phyloP scores from a whole-genome alignment of 768 basidiomycete species.

The Lanmaoa pseudosensibilis region DNA sequence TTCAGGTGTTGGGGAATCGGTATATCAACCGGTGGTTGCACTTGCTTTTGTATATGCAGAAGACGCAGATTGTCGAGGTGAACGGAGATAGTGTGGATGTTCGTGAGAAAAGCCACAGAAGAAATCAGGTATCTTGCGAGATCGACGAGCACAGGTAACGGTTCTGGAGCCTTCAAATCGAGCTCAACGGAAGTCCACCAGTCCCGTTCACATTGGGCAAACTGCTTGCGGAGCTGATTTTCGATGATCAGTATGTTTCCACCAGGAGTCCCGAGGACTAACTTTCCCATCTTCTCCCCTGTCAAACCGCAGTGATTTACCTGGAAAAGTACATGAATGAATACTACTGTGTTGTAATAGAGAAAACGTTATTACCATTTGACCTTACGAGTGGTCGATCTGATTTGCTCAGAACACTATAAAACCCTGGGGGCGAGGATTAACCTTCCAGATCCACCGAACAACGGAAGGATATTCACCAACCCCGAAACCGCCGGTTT shows the following conservation, averaged over 20 bases:
- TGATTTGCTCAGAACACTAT: conserved; percentile 16
- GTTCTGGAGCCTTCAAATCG: conserved; percentile 3
- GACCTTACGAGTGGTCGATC: conserved; percentile 12
- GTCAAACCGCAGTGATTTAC: no score
- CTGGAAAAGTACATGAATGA: neutral
- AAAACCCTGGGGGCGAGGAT: conserved; percentile 10
- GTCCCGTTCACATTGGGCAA: neutral
- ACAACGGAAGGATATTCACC: neutral
- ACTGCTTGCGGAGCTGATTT: conserved; percentile 1
- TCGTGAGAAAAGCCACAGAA: conserved; percentile 5
- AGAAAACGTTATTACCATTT: neutral
- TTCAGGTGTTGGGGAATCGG: neutral
- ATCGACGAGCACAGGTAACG: conserved; percentile 3
- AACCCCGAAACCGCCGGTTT: conserved; percentile 16
- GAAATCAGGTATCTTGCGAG: conserved; percentile 10
- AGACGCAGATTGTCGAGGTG: neutral
- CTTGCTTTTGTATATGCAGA: neutral
- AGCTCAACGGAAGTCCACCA: conserved; percentile 10
- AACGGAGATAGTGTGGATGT: conserved; percentile 3
- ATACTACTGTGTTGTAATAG: neutral
- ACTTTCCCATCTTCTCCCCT: conserved; percentile 9
- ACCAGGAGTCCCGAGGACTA: neutral
- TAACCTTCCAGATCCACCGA: neutral
- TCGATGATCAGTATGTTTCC: neutral
- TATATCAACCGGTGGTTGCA: neutral